Conservation (phyloP, 345 rosid genomes). For the Syzygium aqueum region DNA sequence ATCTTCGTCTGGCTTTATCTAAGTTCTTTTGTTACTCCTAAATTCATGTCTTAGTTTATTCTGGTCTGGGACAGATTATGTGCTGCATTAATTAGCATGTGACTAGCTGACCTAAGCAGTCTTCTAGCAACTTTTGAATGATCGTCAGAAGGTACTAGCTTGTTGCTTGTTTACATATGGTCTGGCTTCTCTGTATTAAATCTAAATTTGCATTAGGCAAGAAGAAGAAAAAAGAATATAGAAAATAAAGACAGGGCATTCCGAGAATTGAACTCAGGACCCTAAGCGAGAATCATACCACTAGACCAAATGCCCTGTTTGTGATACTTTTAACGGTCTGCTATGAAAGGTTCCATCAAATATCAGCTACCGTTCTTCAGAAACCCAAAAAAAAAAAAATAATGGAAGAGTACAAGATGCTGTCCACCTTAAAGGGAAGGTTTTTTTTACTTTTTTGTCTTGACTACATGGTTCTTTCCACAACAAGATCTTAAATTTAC, state of each 20-base stretch:
- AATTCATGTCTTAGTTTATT: not conserved
- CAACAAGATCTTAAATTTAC: not conserved
- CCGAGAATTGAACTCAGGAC: conserved; percentile 27
- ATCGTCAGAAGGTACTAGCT: not conserved
- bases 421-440: not conserved
- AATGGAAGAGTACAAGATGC: not conserved
- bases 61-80: not conserved
- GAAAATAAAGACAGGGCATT: not conserved
- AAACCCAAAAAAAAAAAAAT: not conserved
- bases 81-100: not conserved
- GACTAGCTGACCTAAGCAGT: not conserved
- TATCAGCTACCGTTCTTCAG: not conserved
- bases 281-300: conserved; percentile 92
- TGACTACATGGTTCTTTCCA: not conserved
- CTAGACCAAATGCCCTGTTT: conserved; percentile 69
- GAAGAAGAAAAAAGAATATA: not conserved
- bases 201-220: not conserved
- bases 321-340: not conserved
- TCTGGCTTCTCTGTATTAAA: not conserved
- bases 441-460: not conserved
- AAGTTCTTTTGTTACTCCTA: not conserved
- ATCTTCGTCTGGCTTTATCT: not conserved
- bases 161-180: not conserved
- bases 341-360: not conserved
- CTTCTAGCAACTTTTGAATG: not conserved